Conservation (phyloP, 345 rosid genomes). For the Populus ilicifolia region DNA sequence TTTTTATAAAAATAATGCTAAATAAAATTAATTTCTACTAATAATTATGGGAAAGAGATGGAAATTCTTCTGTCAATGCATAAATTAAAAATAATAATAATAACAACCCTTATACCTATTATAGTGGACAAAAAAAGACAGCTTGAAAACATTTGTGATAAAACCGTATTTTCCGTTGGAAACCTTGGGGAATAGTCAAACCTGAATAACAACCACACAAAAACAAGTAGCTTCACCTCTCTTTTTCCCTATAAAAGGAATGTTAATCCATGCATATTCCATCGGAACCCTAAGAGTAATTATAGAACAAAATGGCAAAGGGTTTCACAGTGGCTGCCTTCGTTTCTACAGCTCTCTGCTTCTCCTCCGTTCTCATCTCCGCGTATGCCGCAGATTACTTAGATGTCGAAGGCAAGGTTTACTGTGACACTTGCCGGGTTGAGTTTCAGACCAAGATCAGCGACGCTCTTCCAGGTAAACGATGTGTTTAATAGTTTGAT, state of each 20-base stretch:
- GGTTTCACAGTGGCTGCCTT: conserved; percentile 1
- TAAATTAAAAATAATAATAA: no score
- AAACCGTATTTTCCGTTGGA: not conserved
- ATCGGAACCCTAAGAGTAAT: not conserved
- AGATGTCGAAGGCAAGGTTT: conserved; percentile 19
- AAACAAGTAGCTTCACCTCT: not conserved
- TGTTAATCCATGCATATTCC: not conserved
- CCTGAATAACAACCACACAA: not conserved
- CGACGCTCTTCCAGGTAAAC: conserved; percentile 1
- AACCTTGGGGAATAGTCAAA: not conserved
- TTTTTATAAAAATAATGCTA: no score
- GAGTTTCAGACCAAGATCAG: conserved; percentile 21
- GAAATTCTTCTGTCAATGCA: no score
- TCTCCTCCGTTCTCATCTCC: conserved; percentile 3
- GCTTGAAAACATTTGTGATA: no score
- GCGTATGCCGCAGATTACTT: not conserved
- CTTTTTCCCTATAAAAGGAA: not conserved
- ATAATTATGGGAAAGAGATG: no score
- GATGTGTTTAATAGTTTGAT: no score
- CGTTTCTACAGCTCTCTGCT: conserved; percentile 14
- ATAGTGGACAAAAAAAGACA: no score
- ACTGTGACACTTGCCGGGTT: conserved; percentile 27
- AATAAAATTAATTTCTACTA: no score
- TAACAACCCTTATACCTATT: no score
- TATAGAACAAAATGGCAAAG: conserved; percentile 13